phyloP scores from a whole-genome alignment of 441 rosid species.

The Populus hybrid region DNA sequence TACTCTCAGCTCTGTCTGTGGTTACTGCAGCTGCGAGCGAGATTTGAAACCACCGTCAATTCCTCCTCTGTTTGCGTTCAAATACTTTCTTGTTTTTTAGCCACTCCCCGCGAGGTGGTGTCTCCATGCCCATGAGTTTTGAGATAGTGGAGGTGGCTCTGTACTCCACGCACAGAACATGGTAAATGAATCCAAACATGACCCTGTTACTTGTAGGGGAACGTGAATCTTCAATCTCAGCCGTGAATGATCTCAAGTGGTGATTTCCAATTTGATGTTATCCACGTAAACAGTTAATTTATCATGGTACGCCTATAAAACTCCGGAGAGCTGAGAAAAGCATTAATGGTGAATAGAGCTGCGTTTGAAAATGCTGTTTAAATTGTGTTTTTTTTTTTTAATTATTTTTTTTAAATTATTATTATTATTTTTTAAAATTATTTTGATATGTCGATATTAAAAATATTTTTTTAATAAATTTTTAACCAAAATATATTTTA shows the following conservation, averaged over 20 bases:
- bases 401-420: too few species aligned
- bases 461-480: too few species aligned
- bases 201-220: background rate
- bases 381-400: too few species aligned
- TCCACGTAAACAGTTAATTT: too few species aligned
- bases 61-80: background rate
- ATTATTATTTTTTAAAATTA: too few species aligned
- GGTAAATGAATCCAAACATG: background rate
- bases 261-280: too few species aligned
- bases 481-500: too few species aligned
- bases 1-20: background rate
- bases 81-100: background rate
- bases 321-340: too few species aligned
- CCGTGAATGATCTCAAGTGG: background rate
- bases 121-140: background rate
- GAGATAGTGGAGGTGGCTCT: background rate
- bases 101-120: background rate
- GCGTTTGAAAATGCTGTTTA: too few species aligned
- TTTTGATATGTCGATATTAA: too few species aligned
- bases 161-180: background rate
- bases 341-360: too few species aligned
- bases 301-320: too few species aligned
- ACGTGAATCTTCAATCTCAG: background rate
- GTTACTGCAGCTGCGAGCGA: background rate
- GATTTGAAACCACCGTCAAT: background rate